phyloP scores from a whole-genome alignment of 768 basidiomycete species.

The Phylloporus scabripes region DNA sequence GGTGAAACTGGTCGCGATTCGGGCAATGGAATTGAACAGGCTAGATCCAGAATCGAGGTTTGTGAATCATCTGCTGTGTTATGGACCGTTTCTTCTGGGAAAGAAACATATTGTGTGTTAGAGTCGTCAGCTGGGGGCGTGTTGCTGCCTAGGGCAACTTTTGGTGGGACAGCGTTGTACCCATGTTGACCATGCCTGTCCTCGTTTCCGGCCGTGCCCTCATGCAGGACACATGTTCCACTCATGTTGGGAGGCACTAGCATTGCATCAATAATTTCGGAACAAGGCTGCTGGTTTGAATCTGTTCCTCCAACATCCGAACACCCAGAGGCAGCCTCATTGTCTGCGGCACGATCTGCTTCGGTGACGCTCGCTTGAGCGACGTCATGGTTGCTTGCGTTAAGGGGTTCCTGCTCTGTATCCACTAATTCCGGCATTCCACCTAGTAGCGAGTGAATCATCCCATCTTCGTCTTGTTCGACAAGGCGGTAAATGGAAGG shows the following conservation, averaged over 20 bases:
- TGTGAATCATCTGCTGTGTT: neutral
- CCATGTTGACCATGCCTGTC: neutral
- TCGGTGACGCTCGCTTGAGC: neutral
- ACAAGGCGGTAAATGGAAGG: slow-evolving; percentile 56
- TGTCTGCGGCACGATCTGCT: neutral
- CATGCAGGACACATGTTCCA: neutral
- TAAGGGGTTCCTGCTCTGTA: slow-evolving; percentile 3
- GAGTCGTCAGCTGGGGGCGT: neutral
- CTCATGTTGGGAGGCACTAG: neutral
- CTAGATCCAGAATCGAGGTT: slow-evolving; percentile 6
- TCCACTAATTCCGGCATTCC: slow-evolving; percentile 50
- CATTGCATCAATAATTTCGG: neutral
- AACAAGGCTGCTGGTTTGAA: neutral
- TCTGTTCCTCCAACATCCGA: neutral
- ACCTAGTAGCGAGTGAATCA: slow-evolving; percentile 72
- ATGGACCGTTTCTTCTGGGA: neutral
- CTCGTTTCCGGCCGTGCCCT: neutral
- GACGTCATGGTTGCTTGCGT: neutral
- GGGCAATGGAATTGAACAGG: slow-evolving; percentile 16
- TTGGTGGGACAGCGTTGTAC: neutral
- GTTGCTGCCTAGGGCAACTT: neutral
- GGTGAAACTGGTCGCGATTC: slow-evolving; percentile 19
- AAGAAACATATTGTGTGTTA: neutral
- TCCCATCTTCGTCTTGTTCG: slow-evolving; percentile 71
- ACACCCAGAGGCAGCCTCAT: neutral